A percentile compares a stretch with the other conserved stretches of the same genome.
Evolutionary conservation across 495 filamentous ascomycete genomes (phyloP).

Genomic region (Penicillium cinerascens): DNA sequence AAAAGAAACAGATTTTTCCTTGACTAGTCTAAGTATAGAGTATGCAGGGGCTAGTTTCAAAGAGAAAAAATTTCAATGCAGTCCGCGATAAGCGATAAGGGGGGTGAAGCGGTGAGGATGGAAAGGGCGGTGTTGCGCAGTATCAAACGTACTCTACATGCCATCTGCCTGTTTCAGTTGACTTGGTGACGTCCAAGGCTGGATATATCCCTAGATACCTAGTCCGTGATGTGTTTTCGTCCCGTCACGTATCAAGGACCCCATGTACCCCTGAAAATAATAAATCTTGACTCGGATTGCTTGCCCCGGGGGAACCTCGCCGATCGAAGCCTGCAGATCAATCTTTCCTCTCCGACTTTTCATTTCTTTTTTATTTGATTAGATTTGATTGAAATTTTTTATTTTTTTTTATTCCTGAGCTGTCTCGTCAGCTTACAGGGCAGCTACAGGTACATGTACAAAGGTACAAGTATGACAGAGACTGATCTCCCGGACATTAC

Average conservation of each 20-base stretch:
- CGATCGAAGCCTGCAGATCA: constrained; percentile 9
- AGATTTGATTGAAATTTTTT: not conserved
- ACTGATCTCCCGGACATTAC: too few relatives aligned
- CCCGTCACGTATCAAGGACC: not conserved
- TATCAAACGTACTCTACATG: not conserved
- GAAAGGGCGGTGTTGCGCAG: constrained; percentile 10
- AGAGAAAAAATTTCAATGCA: not conserved
- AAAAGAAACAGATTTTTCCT: not conserved
- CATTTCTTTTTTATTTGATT: not conserved
- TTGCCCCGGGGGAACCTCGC: not conserved
- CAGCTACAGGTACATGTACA: not conserved
- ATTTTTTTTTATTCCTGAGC: not conserved
- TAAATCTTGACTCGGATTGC: not conserved
- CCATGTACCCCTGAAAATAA: constrained; percentile 4
- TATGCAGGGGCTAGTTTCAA: too few relatives aligned
- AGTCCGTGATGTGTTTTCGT: not conserved
- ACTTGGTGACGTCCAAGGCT: not conserved
- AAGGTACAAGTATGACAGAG: not conserved
- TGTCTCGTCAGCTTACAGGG: not conserved
- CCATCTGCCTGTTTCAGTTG: not conserved
- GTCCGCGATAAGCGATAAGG: constrained; percentile 26
- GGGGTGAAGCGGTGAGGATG: constrained; percentile 11
- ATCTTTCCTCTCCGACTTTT: not conserved
- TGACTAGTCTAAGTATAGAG: not conserved
- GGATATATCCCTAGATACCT: not conserved